A percentile compares a stretch with the other conserved stretches of the same genome.
Conservation (phyloP, 805 yeast genomes). For the Candida maris region DNA sequence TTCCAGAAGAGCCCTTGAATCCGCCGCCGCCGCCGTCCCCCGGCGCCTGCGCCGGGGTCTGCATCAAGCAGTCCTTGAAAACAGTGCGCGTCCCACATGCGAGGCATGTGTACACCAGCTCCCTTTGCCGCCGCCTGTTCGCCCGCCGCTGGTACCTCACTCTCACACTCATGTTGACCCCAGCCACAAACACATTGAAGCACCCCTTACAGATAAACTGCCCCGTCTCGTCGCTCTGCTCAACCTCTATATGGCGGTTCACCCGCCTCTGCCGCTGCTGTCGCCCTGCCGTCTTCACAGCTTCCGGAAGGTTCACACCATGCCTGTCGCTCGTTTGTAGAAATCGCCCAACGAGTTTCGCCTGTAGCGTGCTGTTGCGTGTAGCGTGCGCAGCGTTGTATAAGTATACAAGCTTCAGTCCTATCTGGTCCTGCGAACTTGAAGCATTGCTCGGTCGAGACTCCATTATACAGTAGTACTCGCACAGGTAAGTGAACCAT, state of each 20-base stretch:
- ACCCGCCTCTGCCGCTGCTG: too few species aligned
- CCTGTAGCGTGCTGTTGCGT: conserved; percentile 10
- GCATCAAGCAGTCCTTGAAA: conserved; percentile 3
- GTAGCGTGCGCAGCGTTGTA: conserved; percentile 19
- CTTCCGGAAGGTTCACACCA: conserved; percentile 17
- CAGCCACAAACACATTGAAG: conserved; percentile 18
- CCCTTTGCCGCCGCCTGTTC: conserved; percentile 4
- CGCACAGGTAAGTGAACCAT: too few species aligned
- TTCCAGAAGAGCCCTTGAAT: not conserved
- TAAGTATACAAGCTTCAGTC: conserved; percentile 13
- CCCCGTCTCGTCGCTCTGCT: conserved; percentile 10
- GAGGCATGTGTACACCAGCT: conserved; percentile 21
- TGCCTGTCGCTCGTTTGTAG: conserved; percentile 9
- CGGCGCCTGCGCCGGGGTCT: too few species aligned
- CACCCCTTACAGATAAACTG: conserved; percentile 17
- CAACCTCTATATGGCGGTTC: conserved; percentile 1
- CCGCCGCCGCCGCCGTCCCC: too few species aligned
- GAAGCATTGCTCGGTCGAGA: conserved; percentile 1
- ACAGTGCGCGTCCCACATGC: conserved; percentile 15
- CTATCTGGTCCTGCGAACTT: conserved; percentile 5
- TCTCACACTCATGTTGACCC: conserved; percentile 16
- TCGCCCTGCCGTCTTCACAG: conserved; percentile 1
- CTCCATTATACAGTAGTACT: not conserved
- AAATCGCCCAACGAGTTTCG: conserved; percentile 16
- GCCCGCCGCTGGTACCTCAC: conserved; percentile 4